A percentile compares a stretch with the other conserved stretches of the same genome.
These are phyloP conservation scores for Debaryomyces subglobosus DNA, from an alignment of 1,139 yeast species.

Conservation along the genomic window DNA sequence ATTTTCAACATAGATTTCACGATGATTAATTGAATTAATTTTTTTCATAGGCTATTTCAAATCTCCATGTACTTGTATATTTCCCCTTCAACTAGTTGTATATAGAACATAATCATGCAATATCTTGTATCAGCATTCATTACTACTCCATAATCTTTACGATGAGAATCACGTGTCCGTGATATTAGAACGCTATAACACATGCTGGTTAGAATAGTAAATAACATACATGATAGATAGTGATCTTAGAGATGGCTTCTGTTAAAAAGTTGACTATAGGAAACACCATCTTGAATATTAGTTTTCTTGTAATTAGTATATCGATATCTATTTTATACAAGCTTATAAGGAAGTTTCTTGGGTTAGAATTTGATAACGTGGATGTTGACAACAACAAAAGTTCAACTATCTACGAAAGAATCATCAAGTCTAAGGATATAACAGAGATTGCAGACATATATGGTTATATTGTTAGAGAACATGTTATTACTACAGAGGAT, in stretches of 20 bases:
- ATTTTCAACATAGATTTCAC: neutral
- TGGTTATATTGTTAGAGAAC: slow-evolving; percentile 72
- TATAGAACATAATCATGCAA: neutral
- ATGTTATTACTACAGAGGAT: slow-evolving; percentile 58
- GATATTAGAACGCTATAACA: neutral
- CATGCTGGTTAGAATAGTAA: neutral
- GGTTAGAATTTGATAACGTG: neutral
- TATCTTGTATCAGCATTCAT: neutral
- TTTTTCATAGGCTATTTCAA: neutral
- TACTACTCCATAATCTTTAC: neutral
- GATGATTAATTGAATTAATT: neutral
- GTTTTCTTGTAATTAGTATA: slow-evolving; percentile 2
- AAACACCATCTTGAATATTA: slow-evolving; percentile 2
- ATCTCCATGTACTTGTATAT: slow-evolving; percentile 7
- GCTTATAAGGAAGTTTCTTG: neutral
- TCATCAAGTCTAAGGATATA: slow-evolving; percentile 51
- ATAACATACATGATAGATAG: neutral
- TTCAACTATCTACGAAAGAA: slow-evolving; percentile 5
- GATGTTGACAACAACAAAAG: neutral
- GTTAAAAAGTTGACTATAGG: slow-evolving; percentile 2
- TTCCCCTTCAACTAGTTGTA: neutral
- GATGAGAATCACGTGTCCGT: neutral
- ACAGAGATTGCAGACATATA: slow-evolving; percentile 63
- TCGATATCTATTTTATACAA: neutral
- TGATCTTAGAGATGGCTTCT: neutral